A percentile compares a stretch with the other conserved stretches of the same genome.
Conservation (phyloP, 2,329 filamentous ascomycete species). For the Ophiostoma sp. region DNA sequence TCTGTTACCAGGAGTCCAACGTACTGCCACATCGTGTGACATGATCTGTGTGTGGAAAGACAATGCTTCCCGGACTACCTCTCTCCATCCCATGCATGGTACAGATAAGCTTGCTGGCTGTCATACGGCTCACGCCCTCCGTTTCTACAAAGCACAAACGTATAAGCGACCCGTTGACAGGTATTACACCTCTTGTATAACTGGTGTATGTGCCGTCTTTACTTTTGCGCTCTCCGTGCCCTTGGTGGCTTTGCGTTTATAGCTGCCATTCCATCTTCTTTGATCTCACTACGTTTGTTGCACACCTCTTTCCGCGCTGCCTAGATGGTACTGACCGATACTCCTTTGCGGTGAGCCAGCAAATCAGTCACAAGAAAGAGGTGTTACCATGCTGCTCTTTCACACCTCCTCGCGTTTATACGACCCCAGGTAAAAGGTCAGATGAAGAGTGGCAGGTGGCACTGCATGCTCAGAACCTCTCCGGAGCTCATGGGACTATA, state of each 20-base stretch:
- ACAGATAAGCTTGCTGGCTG: neutral
- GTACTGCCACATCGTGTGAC: neutral
- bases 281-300: no score
- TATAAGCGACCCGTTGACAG: neutral
- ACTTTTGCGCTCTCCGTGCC: neutral
- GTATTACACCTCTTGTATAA: conserved; percentile 3
- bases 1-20: no score
- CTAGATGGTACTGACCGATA: neutral
- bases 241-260: neutral
- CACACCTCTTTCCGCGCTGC: no score
- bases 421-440: neutral
- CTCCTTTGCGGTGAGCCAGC: neutral
- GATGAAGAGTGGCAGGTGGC: neutral
- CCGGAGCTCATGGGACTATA: neutral
- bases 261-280: no score
- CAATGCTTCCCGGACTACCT: neutral
- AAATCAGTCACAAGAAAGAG: neutral
- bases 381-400: neutral
- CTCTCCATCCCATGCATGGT: neutral
- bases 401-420: neutral
- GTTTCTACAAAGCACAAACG: neutral
- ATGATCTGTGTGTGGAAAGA: neutral
- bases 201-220: neutral
- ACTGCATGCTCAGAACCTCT: neutral
- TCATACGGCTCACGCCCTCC: neutral